Percentiles rank a stretch among this genome's conserved stretches.
Evolutionary conservation across 345 rosid genomes (phyloP).

Genomic region (Salix exigua): DNA sequence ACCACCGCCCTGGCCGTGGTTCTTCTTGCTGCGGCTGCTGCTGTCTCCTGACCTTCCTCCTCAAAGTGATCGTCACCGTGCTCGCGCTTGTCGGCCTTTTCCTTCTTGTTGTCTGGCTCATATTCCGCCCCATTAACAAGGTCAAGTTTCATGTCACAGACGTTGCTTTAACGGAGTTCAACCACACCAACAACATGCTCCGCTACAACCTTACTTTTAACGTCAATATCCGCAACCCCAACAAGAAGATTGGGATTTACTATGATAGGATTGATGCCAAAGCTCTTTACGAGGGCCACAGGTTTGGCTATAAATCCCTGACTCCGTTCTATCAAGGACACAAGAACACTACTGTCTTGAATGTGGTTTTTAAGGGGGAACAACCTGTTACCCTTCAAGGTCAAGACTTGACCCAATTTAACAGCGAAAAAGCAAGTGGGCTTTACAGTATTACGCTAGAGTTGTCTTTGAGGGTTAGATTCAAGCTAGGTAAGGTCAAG

Average conservation of each 20-base stretch:
- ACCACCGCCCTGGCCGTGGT: slow-evolving; percentile 50
- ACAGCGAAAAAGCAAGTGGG: slow-evolving; percentile 36
- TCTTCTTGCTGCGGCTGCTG: slow-evolving; percentile 48
- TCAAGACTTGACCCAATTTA: slow-evolving; percentile 21
- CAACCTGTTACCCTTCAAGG: slow-evolving; percentile 26
- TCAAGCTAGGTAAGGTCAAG: slow-evolving; percentile 58
- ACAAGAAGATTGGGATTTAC: slow-evolving; percentile 40
- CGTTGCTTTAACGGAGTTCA: slow-evolving; percentile 35
- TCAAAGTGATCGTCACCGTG: slow-evolving; percentile 37
- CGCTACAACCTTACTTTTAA: slow-evolving; percentile 30
- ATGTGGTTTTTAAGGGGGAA: slow-evolving; percentile 40
- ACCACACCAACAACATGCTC: slow-evolving; percentile 26
- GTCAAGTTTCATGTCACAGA: slow-evolving; percentile 40
- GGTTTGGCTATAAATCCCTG: slow-evolving; percentile 30
- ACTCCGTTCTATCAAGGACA: slow-evolving; percentile 73
- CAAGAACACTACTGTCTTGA: slow-evolving; percentile 58
- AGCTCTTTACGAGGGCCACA: slow-evolving; percentile 29
- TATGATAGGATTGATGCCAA: slow-evolving; percentile 35
- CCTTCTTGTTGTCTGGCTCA: slow-evolving; percentile 38
- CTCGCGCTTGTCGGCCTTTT: slow-evolving; percentile 35
- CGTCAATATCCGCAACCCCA: slow-evolving; percentile 37
- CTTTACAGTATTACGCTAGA: slow-evolving; percentile 49
- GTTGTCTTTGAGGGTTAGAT: slow-evolving; percentile 50
- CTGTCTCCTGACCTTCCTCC: slow-evolving; percentile 50
- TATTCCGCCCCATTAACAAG: slow-evolving; percentile 36